These are phyloP conservation scores for Liriodendron chinense DNA, from an alignment of 164 flowering plant genomes.

Conservation along the genomic window DNA sequence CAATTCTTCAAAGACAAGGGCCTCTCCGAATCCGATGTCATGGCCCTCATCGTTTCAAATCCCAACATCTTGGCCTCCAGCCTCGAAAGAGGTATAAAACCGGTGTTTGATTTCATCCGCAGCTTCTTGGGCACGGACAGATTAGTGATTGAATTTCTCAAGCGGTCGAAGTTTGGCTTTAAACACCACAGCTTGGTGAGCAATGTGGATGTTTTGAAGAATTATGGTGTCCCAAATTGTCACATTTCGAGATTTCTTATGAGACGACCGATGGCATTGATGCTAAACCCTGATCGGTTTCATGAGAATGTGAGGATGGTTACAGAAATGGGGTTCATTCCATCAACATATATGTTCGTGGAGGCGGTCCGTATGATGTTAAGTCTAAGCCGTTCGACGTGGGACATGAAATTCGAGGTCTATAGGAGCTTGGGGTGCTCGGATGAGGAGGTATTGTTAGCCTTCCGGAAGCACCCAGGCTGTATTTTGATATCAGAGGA, in stretches of 20 bases:
- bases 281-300: not conserved
- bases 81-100: not conserved
- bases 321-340: conserved; percentile 10
- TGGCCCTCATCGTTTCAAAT: not conserved
- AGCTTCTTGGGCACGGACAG: not conserved
- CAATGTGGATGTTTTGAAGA: conserved; percentile 5
- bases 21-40: conserved; percentile 6
- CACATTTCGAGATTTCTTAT: not conserved
- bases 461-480: conserved; percentile 4
- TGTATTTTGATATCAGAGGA: not conserved
- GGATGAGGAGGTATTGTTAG: not conserved
- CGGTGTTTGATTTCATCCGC: not conserved
- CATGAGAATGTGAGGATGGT: not conserved
- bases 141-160: not conserved
- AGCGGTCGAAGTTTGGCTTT: not conserved
- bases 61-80: not conserved
- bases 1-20: conserved; percentile 10
- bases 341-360: conserved; percentile 3
- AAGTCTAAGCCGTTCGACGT: conserved; percentile 2
- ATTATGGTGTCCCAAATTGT: not conserved
- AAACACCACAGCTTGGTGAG: not conserved
- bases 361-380: conserved; percentile 1
- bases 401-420: conserved; percentile 14
- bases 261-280: not conserved
- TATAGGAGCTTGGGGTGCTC: conserved; percentile 14